Evolutionary conservation across 441 rosid genomes (phyloP).

Genomic region (Eruca vesicaria): DNA sequence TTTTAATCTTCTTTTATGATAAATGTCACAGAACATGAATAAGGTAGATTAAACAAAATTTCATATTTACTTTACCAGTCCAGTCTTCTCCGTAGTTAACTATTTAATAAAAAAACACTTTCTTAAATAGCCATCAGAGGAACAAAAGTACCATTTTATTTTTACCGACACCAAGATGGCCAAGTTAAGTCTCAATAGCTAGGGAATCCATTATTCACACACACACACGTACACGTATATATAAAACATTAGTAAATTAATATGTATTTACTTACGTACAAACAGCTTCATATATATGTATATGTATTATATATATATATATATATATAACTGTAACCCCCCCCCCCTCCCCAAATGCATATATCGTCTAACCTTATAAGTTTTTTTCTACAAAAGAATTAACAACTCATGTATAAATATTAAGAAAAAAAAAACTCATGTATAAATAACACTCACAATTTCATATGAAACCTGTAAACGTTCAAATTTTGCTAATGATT

Average conservation of each 20-base stretch:
- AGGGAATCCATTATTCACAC: too few species aligned
- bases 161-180: conserved; percentile 20
- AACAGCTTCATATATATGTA: too few species aligned
- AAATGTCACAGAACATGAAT: conserved; percentile 7
- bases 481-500: neutral
- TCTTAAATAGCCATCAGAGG: conserved; percentile 6
- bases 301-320: too few species aligned
- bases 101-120: neutral
- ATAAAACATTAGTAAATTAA: too few species aligned
- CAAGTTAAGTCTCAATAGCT: neutral
- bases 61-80: neutral
- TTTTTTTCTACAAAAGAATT: neutral
- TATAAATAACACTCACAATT: too few species aligned
- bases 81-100: conserved; percentile 16
- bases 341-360: too few species aligned
- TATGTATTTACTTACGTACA: too few species aligned
- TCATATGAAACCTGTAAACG: neutral
- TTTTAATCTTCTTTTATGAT: conserved; percentile 15
- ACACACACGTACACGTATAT: neutral
- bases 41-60: neutral
- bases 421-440: too few species aligned
- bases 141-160: neutral
- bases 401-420: too few species aligned
- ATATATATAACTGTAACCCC: too few species aligned
- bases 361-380: too few species aligned